phyloP scores from a whole-genome alignment of 2,329 filamentous ascomycete genomes.

The Penicillium sp. region DNA sequence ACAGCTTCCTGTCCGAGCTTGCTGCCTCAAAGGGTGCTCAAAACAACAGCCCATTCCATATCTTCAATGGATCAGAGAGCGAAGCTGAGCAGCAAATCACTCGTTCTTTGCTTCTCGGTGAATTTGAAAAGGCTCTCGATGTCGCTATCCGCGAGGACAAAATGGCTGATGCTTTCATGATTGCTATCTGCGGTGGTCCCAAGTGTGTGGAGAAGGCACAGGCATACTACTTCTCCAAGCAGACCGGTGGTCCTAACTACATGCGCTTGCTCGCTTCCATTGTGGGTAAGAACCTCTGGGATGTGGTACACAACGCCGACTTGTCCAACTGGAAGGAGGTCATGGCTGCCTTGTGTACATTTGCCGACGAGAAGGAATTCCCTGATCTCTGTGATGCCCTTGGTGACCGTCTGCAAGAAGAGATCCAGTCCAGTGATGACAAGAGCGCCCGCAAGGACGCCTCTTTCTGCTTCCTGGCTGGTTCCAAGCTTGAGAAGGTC shows the following conservation, averaged over 20 bases:
- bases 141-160: constrained; percentile 85
- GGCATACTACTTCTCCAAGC: constrained; percentile 82
- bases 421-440: constrained; percentile 57
- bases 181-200: constrained; percentile 94
- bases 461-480: constrained; percentile 93
- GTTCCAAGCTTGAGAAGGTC: constrained; percentile 96
- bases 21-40: constrained; percentile 87
- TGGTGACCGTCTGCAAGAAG: constrained; percentile 84
- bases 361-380: constrained; percentile 87
- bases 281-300: constrained; percentile 95
- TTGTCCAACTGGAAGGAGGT: constrained; percentile 94
- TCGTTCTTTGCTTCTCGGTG: constrained; percentile 80
- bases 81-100: constrained; percentile 85
- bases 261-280: constrained; percentile 86
- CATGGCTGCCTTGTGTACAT: constrained; percentile 94
- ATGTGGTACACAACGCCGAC: constrained; percentile 95
- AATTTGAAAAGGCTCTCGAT: constrained; percentile 87
- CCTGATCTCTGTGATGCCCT: constrained; percentile 92
- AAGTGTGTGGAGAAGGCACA: constrained; percentile 94
- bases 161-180: constrained; percentile 95
- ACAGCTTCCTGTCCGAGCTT: constrained; percentile 83
- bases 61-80: constrained; percentile 82
- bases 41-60: constrained; percentile 90
- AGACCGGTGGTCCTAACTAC: constrained; percentile 83
- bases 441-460: constrained; percentile 73